Base-by-base conservation (phyloP, 1,284 basidiomycete species). In the Xerocomus amazonicus region DNA sequence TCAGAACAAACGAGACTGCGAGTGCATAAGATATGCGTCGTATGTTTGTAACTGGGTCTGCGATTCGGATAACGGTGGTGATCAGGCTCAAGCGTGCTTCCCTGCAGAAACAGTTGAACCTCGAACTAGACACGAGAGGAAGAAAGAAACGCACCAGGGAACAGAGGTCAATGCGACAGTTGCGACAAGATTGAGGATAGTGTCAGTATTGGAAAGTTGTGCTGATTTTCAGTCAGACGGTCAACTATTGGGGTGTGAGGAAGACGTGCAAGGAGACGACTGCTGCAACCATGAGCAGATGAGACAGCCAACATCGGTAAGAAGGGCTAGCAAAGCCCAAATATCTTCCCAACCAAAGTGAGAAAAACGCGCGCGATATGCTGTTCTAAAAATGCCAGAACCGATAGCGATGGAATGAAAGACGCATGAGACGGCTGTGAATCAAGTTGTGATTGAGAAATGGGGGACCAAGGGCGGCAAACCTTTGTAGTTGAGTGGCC, bases 41-140 rank as follows among this genome's bases (percentile, higher is more conserved):
- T 13, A 44, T 34, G 19, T 10, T 17, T 17, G 19, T 6, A 41
- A 13, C 35, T 32, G 47, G 46, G 14, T 54, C 36, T 23, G 47
- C 38, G 9, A 57, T 55, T 35, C 57, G 47, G 17, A 51, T 50
- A 9, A 61, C 35, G 3, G 45, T 28, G 3, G 45, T 7, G 17
- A 61, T 43, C 47, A 59, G 57, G 45, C 58, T 60, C 47, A 59
- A 41, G 19, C 57, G 59, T 1, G 55, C 49, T 34, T 31, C 51
- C 58, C 51, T 60, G 7, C 13, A 6, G 14, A 19, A 17, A 9
- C 4, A 37, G 33, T 47, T 28, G 14, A 26, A 16, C 27, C 19
- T 43, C 16, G 13, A 6, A 19, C 5, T 1, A 34, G 19, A 12
- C 26, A 36, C n/a, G 13, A 12, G 9, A 1, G 1, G 1, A 3